Evolutionary conservation across 139 green algal genomes (phyloP), one percentile per base, ranked within the genome.

Genomic region (Tetradesmus lagerheimii): DNA sequence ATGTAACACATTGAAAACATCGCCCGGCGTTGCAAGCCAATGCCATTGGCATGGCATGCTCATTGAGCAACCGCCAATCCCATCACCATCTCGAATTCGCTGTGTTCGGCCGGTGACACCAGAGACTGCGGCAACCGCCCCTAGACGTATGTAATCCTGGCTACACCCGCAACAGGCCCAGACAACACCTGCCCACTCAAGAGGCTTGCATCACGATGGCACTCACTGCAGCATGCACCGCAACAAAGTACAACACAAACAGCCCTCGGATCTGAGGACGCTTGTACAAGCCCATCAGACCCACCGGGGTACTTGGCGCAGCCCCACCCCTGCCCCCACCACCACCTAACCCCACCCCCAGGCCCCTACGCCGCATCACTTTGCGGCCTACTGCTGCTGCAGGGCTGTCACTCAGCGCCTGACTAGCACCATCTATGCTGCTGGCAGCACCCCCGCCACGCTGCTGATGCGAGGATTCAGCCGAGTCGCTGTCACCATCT

Each of bases 141-240:
- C 43, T 50, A 50, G 4, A 14, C 4, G 43, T 50, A 50, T n/a
- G n/a, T n/a, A n/a, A n/a, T n/a, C n/a, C n/a, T n/a, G n/a, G n/a
- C n/a, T n/a, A n/a, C n/a, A n/a, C n/a, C n/a, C n/a, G 43, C 43
- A 14, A 50, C 43, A 14, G 43, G 4, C 5, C 43, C 47, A 20
- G 1, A 2, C 47, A 20, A 75, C 67, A 27, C 62, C 16, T 9
- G 62, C 67, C 31, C 14, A 37, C 9, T n/a, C 39, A 78, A 11
- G 76, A n/a, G 8, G 37, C 76, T 18, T 31, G 35, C 35, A 82
- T n/a, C 35, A 82, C 43, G 20, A 89, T 89, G 0, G 67, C 39
- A 11, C 77, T 62, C 67, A 89, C 85, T 12, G 71, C 66, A 18
- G 67, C 71, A 34, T 89, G 85, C 74, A 89, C 85, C 15, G 85